Conservation (phyloP, 2,329 filamentous ascomycete genomes). For the Fusarium sp. region DNA sequence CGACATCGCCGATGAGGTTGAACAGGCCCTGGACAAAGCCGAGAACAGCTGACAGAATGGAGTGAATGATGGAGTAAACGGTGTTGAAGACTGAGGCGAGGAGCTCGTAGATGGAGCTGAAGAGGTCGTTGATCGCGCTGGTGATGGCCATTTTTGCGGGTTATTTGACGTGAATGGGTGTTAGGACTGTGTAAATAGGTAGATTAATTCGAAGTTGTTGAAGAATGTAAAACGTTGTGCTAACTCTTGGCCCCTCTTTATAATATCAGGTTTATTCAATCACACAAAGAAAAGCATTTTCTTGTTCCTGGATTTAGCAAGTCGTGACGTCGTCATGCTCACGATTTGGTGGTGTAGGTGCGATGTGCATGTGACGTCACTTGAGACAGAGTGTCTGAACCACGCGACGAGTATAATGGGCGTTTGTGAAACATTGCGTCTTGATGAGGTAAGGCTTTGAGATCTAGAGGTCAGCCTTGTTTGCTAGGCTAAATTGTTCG, state of each 20-base stretch:
- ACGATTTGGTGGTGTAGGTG: conserved; percentile 26
- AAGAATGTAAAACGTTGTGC: neutral
- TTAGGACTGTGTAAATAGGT: neutral
- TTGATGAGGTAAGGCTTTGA: conserved; percentile 30
- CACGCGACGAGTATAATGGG: conserved; percentile 34
- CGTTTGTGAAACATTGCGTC: conserved; percentile 28
- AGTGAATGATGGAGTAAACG: conserved; percentile 54
- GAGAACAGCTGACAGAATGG: conserved; percentile 53
- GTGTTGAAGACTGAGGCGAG: conserved; percentile 56
- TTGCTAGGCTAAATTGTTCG: neutral
- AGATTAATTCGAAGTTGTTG: neutral
- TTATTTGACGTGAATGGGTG: neutral
- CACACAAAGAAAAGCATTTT: neutral
- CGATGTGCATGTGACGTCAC: conserved; percentile 49
- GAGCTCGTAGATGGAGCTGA: conserved; percentile 61
- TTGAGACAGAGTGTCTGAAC: conserved; percentile 6
- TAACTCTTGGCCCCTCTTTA: conserved; percentile 10
- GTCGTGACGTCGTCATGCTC: conserved; percentile 52
- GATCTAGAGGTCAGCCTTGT: conserved; percentile 4
- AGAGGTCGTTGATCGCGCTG: conserved; percentile 55
- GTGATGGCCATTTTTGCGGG: conserved; percentile 54
- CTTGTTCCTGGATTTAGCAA: conserved; percentile 35
- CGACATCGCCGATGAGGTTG: conserved; percentile 54
- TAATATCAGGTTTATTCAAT: conserved; percentile 1
- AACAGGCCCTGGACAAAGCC: conserved; percentile 57